Evolutionary conservation across 208 protist species (phyloP), one percentile per base, ranked within the genome.

Genomic region (Balamuthia mandrillaris): DNA sequence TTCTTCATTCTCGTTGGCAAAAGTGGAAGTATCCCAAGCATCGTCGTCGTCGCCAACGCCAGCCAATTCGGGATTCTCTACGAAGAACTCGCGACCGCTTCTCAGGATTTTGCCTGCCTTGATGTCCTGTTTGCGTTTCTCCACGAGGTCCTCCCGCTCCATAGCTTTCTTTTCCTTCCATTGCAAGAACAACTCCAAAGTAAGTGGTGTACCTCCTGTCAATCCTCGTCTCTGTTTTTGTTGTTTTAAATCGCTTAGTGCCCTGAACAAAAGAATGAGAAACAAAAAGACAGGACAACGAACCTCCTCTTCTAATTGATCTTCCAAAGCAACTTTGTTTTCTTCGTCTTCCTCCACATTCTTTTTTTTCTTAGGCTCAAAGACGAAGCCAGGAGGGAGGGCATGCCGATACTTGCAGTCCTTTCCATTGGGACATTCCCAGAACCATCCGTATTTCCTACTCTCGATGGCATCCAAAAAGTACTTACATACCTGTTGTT

Each of bases 371-470:
- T 93, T 90, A 21, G 65, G 74, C 44, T 92, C 90, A 7, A 95
- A 85, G 21, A 91, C 86, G 78, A 88, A 95, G 21, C 92, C 93
- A 7, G 90, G 87, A 2, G 92, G 92, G 44, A 94, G 70, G 52
- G 90, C 90, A 74, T 94, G 90, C 45, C 87, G 37, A 79, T 95
- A 95, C 58, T 88, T 74, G 84, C 93, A 95, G 39, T 87, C 79
- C 7, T 85, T 82, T 37, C 88, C 90, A 39, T 94, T 94, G n/a
- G 92, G 93, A 66, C 93, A 95, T 21, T 91, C 81, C 93, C 93
- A 95, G 86, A 95, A 95, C 92, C 92, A 95, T 68, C 93, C 93
- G 81, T 95, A 95, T 66, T 90, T 60, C n/a, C 61, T 74, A 18
- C 74, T 61, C 84, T 95, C 93, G 18, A 95, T 81, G 0, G 92